Evolutionary conservation across 2,329 filamentous ascomycete species (phyloP).

Genomic region (Pseudocercospora macadamiae): DNA sequence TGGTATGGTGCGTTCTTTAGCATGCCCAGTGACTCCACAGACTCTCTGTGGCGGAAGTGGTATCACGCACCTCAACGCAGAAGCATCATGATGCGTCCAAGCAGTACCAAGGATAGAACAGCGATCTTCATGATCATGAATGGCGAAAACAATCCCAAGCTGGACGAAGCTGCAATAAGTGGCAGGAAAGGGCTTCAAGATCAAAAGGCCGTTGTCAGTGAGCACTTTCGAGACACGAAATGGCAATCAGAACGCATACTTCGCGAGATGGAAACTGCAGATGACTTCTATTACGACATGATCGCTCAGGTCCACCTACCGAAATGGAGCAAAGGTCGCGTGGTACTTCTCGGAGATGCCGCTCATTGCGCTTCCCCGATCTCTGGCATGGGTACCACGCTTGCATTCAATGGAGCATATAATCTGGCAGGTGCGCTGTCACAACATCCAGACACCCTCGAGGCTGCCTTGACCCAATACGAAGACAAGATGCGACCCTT

Average conservation of each 20-base stretch:
- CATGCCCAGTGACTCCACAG: conserved; percentile 28
- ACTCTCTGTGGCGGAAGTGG: conserved; percentile 37
- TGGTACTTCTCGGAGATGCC: conserved; percentile 38
- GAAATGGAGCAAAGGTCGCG: conserved; percentile 34
- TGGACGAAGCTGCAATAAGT: conserved; percentile 20
- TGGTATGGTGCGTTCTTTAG: conserved; percentile 39
- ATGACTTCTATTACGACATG: conserved; percentile 40
- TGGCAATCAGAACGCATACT: conserved; percentile 35
- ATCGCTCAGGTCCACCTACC: conserved; percentile 37
- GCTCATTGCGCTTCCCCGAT: conserved; percentile 38
- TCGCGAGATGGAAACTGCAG: conserved; percentile 31
- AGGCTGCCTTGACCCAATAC: conserved; percentile 31
- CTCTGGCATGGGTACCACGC: conserved; percentile 41
- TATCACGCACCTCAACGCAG: conserved; percentile 35
- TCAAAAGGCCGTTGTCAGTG: conserved; percentile 34
- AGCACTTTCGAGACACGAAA: conserved; percentile 32
- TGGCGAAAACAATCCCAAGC: conserved; percentile 29
- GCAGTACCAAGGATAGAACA: conserved; percentile 23
- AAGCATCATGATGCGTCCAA: conserved; percentile 37
- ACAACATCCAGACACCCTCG: conserved; percentile 23
- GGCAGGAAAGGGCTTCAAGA: conserved; percentile 22
- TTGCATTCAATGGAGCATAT: conserved; percentile 40
- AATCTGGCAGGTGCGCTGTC: conserved; percentile 36
- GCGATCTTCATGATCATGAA: conserved; percentile 34
- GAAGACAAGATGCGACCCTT: conserved; percentile 30